Evolutionary conservation across 768 basidiomycete genomes (phyloP), one percentile per base, ranked within the genome.

Genomic region (Pisolithus marmoratus): DNA sequence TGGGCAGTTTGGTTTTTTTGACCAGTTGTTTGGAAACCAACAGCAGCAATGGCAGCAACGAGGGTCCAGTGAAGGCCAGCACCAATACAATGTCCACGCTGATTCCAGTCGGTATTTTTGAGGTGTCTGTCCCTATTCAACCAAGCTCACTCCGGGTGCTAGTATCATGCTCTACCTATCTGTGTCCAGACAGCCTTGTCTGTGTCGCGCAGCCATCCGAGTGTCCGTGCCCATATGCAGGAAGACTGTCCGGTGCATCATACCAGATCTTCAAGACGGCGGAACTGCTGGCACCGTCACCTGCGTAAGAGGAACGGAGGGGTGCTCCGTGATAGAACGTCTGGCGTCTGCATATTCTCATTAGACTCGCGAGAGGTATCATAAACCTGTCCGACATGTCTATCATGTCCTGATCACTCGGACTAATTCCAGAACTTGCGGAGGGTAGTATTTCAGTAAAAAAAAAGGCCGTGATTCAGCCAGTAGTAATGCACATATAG

Each of bases 1-100:
- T 15, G 84, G 82, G n/a, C 87, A 90, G 60, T 90, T 90, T 65
- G 75, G 81, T 43, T 87, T 89, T 67, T 91, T 91, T 60, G 82
- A 85, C 54, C 81, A 84, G 38, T 83, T 90, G 80, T 90, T 88
- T 60, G 80, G 81, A 31, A 58, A 58, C 38, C 73, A 78, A 22
- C 69, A 70, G 36, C 82, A 84, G 12, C 80, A 84, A 23, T 77
- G 80, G 19, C 82, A 84, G 38, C 79, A 77, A 47, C 75, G 52
- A 29, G 45, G 46, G 19, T 31, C 55, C 12, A 51, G 77, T 22
- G 65, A 74, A 40, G 77, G 76, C 24, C 71, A 77, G 17, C 77
- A 77, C 3, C 85, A 87, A 59, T 87, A 85, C 81, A 74, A 75
- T 26, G 72, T 80, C 0, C 83, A 86, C 46, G 74, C 80, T 26